Base-by-base conservation (phyloP, 1,284 basidiomycete species). In the Pseudozyma sp. region DNA sequence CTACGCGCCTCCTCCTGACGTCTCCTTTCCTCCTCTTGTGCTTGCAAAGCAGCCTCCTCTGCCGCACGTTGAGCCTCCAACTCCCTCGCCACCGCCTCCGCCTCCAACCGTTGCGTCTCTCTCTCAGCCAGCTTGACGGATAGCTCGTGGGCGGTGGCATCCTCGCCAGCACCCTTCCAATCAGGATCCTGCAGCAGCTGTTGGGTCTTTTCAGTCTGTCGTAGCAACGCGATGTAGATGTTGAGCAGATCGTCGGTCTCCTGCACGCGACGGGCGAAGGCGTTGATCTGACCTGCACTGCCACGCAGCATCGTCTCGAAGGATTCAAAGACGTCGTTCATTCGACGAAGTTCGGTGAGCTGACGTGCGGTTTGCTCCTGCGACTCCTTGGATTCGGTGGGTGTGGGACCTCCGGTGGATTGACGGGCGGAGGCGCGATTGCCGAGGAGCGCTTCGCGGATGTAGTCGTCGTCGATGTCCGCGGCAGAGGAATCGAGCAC, bases 241-340 rank as follows among this genome's bases (percentile, higher is more conserved):
- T 82, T 80, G 10, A 83, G 61, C 13, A 83, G 65, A 33, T 69
- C 68, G 60, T 81, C 73, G 5, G 81, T 83, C 42, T 80, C 74
- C 16, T 50, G 47, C 1, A 82, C 68, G 11, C 73, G 71, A 11
- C 46, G 46, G 7, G 80, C 68, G 45, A 83, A 82, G 33, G 69
- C 81, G n/a, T 80, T 75, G 35, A 83, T 75, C 70, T 83, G 78
- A 2, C 63, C 75, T 6, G 73, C 63, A 33, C 71, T 75, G 13
- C 74, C 69, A 2, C 63, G 49, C 9, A 84, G 72, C 68, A 75
- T 77, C 10, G 43, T 46, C 48, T 83, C 82, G 56, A 79, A 83
- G 6, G 72, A 58, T 43, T 77, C 76, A 56, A 84, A 84, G n/a
- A 79, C 63, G 8, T 73, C 69, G 52, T 84, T 82, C 57, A 84